Evolutionary conservation across 257 asterid genomes (phyloP), one percentile per base, ranked within the genome.

Genomic region (Salvia hispanica): DNA sequence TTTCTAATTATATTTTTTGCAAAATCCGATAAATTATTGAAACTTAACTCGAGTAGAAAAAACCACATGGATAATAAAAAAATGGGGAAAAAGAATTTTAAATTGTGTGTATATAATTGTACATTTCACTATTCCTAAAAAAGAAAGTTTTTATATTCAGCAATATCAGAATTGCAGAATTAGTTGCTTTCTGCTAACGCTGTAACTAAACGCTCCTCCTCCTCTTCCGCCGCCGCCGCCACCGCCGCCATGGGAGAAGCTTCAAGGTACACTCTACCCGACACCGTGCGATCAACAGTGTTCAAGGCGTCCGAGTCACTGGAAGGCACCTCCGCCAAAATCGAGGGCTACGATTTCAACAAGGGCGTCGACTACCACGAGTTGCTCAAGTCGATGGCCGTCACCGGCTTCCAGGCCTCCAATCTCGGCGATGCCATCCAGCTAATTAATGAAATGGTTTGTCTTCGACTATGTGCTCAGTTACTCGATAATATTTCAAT

Each of bases 361-460:
- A 76, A 76, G 46, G 99, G 99, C 39, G 91, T 90, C 56, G 74
- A 93, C 72, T 88, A 81, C 63, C 77, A 47, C 12, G 85, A 86
- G 66, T 83, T 93, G 42, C 79, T 93, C 73, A 84, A 81, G 68
- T 93, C 97, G 10, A 67, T 93, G 88, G 68, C 78, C 36, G 81
- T 84, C 45, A 88, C 97, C 56, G 99, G 99, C 43, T 93, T 90
- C 73, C 99, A 90, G 73, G 99, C 97, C 45, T 85, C 97, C 76
- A 88, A 93, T 75, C 95, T 93, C 3, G 97, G 97, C 18, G 99
- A 93, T 25, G 99, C 99, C 53, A 88, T 93, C 74, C 79, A 75
- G 43, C 64, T 93, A 6, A 89, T 88, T 43, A 93, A 93, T 56
- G 79, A 90, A 77, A 93, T 93, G 97, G 98, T 92, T 46, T 50